Evolutionary conservation across 2,329 filamentous ascomycete species (phyloP).

Genomic region (Aspergillus phoenicis): DNA sequence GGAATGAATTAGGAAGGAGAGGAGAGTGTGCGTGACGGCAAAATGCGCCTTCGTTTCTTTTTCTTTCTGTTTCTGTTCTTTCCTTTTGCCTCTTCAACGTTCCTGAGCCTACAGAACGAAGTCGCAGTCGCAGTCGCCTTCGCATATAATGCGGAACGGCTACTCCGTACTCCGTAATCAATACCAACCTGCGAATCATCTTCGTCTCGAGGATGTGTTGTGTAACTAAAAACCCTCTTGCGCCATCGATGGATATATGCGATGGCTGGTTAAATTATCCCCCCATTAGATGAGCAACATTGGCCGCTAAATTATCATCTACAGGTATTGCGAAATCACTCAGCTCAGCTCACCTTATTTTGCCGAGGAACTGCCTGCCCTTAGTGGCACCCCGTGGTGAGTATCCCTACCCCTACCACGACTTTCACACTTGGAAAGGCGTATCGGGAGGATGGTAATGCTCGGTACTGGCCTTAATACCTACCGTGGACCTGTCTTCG

Average conservation of each 20-base stretch:
- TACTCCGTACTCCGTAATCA: background rate
- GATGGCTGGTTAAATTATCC: background rate
- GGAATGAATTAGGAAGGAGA: background rate
- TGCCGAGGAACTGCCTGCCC: background rate
- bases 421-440: background rate
- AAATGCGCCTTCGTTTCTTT: background rate
- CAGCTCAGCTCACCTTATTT: constrained; percentile 2
- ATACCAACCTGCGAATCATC: background rate
- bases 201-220: background rate
- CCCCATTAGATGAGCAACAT: background rate
- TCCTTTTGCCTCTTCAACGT: background rate
- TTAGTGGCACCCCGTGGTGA: background rate
- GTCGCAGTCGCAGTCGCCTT: background rate
- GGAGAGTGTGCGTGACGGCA: background rate
- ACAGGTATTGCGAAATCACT: background rate
- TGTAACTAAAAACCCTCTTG: background rate
- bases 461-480: background rate
- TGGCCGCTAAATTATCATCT: background rate
- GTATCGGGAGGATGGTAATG: background rate
- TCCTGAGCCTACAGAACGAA: background rate
- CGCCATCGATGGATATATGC: background rate
- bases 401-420: too few relatives aligned
- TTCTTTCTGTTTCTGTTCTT: background rate
- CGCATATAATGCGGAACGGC: background rate
- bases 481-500: background rate